A percentile compares a stretch with the other conserved stretches of the same genome.
phyloP scores from a whole-genome alignment of 23 red algal genomes.

The Gracilaria domingensis region DNA sequence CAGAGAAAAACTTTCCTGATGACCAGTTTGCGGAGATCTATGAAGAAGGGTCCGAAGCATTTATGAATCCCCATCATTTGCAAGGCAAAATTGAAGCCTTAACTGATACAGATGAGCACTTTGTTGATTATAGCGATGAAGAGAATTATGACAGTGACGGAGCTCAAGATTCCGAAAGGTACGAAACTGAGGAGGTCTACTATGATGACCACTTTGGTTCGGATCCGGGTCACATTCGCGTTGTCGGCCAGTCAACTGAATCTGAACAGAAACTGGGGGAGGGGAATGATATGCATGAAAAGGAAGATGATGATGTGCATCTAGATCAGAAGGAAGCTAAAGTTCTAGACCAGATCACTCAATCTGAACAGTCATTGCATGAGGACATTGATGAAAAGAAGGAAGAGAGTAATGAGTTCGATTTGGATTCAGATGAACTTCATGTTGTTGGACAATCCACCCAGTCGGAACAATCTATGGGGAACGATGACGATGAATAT shows the following conservation, averaged over 20 bases:
- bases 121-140: background rate
- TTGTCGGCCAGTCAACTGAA: slow-evolving; percentile 41
- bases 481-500: background rate
- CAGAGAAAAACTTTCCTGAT: background rate
- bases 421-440: slow-evolving; percentile 1
- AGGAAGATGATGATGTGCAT: background rate
- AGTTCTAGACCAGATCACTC: background rate
- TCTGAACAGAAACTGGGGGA: background rate
- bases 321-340: background rate
- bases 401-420: background rate
- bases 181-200: background rate
- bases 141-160: background rate
- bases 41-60: background rate
- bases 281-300: background rate
- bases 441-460: slow-evolving; percentile 19
- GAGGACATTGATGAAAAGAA: background rate
- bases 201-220: background rate
- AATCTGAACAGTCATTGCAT: background rate
- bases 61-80: slow-evolving; percentile 11
- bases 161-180: background rate
- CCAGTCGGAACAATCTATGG: background rate
- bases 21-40: background rate
- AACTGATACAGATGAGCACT: background rate
- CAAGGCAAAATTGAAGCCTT: slow-evolving; percentile 23
- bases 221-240: background rate